Evolutionary conservation across 108 stramenopile genomes (phyloP).

Genomic region (Hondaea fermentalgiana): DNA sequence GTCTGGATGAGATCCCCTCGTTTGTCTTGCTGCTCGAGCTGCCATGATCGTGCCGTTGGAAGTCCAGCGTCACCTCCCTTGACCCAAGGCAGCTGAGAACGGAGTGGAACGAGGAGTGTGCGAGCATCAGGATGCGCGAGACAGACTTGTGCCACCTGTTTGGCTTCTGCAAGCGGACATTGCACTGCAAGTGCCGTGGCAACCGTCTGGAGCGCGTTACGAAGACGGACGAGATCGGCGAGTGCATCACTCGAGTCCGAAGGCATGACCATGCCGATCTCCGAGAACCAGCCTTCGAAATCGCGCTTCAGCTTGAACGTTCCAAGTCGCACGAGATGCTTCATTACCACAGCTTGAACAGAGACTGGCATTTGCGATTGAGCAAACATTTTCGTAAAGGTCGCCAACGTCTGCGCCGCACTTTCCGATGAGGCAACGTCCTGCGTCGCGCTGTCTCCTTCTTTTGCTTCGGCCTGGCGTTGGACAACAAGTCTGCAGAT

Average conservation of each 20-base stretch:
- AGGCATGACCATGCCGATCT: not conserved
- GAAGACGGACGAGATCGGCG: not conserved
- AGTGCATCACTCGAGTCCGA: not conserved
- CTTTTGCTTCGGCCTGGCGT: not conserved
- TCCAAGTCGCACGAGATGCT: not conserved
- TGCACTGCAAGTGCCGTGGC: not conserved
- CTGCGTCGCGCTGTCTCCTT: not conserved
- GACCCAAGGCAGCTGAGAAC: slow-evolving; percentile 16
- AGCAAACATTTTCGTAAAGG: not conserved
- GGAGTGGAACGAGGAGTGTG: not conserved
- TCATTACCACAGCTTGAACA: not conserved
- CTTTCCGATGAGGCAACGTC: not conserved
- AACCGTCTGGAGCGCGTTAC: not conserved
- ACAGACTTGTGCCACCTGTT: not conserved
- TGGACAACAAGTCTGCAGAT: not conserved
- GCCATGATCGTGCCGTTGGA: not conserved
- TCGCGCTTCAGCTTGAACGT: not conserved
- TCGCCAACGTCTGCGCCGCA: not conserved
- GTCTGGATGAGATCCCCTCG: not conserved
- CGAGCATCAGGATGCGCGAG: not conserved
- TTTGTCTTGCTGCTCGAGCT: not conserved
- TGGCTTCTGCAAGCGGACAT: not conserved
- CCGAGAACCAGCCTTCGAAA: not conserved
- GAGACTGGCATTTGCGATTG: not conserved
- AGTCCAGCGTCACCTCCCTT: not conserved